These are phyloP conservation scores for Eimeria sp. DNA, from an alignment of 169 alveolate species.

Conservation along the genomic window DNA sequence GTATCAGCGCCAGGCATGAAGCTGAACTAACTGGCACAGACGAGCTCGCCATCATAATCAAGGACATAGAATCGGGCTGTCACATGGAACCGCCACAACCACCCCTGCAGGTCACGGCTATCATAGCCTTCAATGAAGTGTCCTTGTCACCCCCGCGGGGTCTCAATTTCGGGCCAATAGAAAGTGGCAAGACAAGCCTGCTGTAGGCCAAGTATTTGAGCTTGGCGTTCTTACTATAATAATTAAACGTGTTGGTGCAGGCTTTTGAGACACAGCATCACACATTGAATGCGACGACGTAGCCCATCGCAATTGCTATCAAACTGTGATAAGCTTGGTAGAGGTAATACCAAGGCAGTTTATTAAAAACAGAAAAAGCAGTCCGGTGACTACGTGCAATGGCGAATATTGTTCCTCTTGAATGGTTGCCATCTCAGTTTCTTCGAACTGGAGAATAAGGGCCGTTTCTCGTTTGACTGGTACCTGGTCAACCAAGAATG, in stretches of 20 bases:
- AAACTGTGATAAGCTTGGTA: neutral
- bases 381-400: neutral
- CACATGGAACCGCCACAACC: constrained; percentile 90
- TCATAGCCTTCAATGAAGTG: constrained; percentile 94
- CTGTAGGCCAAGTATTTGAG: constrained; percentile 26
- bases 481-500: constrained; percentile 89
- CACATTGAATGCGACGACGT: neutral
- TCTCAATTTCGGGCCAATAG: constrained; percentile 96
- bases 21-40: constrained; percentile 90
- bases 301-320: neutral
- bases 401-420: too few relatives aligned
- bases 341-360: neutral
- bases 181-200: constrained; percentile 91
- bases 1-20: constrained; percentile 86
- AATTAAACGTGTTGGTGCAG: neutral
- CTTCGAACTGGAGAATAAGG: constrained; percentile 96
- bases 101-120: constrained; percentile 88
- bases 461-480: constrained; percentile 95
- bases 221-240: too few relatives aligned
- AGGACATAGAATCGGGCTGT: constrained; percentile 93
- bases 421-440: constrained; percentile 80
- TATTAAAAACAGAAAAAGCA: neutral
- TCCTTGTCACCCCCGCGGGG: constrained; percentile 95
- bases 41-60: constrained; percentile 91
- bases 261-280: neutral